Conservation (phyloP, 2,329 filamentous ascomycete genomes). For the Curvularia verruculosa region DNA sequence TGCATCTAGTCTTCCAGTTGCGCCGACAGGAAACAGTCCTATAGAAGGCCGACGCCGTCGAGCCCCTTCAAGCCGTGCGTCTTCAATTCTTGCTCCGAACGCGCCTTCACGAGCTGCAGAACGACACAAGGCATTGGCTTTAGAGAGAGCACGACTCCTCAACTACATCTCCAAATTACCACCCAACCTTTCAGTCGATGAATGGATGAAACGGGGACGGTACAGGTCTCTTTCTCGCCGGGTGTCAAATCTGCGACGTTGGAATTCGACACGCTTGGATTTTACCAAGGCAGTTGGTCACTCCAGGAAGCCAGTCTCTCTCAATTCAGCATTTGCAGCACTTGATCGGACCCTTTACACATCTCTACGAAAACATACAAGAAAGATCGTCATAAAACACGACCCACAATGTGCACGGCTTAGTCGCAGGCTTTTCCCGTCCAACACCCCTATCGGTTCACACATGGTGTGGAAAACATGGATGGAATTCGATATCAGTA, state of each 20-base stretch:
- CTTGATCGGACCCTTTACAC: conserved; percentile 32
- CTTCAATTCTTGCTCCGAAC: conserved; percentile 5
- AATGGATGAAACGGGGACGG: conserved; percentile 26
- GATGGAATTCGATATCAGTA: conserved; percentile 22
- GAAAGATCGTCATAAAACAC: conserved; percentile 29
- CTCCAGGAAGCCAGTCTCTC: neutral
- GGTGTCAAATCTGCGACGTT: conserved; percentile 25
- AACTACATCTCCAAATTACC: conserved; percentile 18
- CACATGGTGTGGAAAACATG: conserved; percentile 27
- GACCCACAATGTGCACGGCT: conserved; percentile 22
- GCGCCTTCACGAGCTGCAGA: conserved; percentile 4
- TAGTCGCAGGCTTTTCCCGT: conserved; percentile 21
- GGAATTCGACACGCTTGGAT: conserved; percentile 17
- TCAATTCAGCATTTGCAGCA: conserved; percentile 33
- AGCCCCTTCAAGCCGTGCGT: neutral
- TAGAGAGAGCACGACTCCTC: conserved; percentile 15
- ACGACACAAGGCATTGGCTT: conserved; percentile 11
- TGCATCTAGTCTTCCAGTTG: neutral
- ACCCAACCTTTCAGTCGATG: neutral
- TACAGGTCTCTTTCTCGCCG: conserved; percentile 40
- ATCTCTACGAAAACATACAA: conserved; percentile 22
- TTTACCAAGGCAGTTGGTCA: conserved; percentile 5
- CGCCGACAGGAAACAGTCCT: neutral
- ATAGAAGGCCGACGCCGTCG: conserved; percentile 1
- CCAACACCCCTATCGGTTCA: conserved; percentile 2